These are phyloP conservation scores for Rhizoctonia solani DNA, from an alignment of 1,284 basidiomycete species.

Conservation along the genomic window DNA sequence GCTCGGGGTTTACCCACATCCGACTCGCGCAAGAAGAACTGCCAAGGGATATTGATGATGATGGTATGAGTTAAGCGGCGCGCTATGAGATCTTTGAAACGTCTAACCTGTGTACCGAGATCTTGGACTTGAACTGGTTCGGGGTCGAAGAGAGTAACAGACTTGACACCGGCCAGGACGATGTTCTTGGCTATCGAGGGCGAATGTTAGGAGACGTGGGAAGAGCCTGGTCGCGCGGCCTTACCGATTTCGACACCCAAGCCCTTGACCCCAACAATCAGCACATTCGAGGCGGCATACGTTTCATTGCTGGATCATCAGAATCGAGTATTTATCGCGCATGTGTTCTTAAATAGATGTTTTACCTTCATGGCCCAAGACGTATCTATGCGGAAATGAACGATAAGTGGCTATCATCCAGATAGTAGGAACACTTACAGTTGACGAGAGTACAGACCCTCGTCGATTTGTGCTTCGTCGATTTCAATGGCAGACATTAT, in stretches of 20 bases:
- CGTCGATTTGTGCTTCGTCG: conserved; percentile 82
- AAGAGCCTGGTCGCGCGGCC: conserved; percentile 40
- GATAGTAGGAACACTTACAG: conserved; percentile 61
- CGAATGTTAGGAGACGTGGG: conserved; percentile 16
- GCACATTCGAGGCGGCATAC: conserved; percentile 95
- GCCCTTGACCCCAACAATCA: conserved; percentile 92
- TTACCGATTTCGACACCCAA: conserved; percentile 95
- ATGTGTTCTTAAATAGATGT: conserved; percentile 17
- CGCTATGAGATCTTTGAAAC: conserved; percentile 6
- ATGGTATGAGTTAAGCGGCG: too few species aligned
- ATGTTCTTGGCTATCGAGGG: conserved; percentile 86
- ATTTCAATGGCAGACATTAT: conserved; percentile 67
- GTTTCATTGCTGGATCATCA: conserved; percentile 86
- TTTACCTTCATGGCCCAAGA: conserved; percentile 92
- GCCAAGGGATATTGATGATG: too few species aligned
- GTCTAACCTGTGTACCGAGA: conserved; percentile 84
- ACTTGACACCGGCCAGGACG: conserved; percentile 95
- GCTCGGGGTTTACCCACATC: conserved; percentile 91
- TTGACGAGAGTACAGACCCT: conserved; percentile 95
- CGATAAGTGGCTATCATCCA: conserved; percentile 29
- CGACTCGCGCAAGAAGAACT: conserved; percentile 93
- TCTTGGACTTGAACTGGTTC: conserved; percentile 85
- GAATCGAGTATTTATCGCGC: conserved; percentile 4
- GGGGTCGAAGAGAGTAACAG: conserved; percentile 95
- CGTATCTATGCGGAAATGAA: conserved; percentile 65